Evolutionary conservation across 73 alveolate species (phyloP).

Genomic region (Paraurostyla sp.): DNA sequence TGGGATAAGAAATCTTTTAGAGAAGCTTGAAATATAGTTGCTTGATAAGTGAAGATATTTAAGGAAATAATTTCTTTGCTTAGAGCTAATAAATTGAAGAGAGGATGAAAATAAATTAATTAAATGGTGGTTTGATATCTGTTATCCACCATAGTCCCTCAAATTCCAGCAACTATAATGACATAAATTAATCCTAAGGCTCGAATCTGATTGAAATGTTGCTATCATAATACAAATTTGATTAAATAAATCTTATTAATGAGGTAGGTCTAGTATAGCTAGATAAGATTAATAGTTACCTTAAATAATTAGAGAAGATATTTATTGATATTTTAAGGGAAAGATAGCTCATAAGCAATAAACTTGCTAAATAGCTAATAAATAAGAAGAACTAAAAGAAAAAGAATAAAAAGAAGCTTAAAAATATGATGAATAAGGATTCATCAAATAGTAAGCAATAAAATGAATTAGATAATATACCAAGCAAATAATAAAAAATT

Average conservation of each 20-base stretch:
- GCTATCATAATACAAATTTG: background rate
- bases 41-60: too few species aligned
- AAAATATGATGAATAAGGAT: too few species aligned
- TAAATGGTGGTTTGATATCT: constrained; percentile 16
- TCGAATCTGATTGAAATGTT: too few species aligned
- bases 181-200: too few species aligned
- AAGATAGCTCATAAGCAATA: background rate
- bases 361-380: background rate
- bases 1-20: background rate
- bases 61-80: too few species aligned
- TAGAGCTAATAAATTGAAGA: constrained; percentile 22
- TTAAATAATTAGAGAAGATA: background rate
- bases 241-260: background rate
- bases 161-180: too few species aligned
- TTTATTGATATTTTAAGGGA: background rate
- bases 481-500: background rate
- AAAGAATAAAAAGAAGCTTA: constrained; percentile 28
- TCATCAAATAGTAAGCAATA: too few species aligned
- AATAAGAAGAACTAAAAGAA: background rate
- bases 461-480: too few species aligned
- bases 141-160: too few species aligned
- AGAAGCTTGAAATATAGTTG: too few species aligned
- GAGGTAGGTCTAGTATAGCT: background rate
- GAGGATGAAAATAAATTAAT: background rate
- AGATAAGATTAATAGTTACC: background rate